Evolutionary conservation across 768 basidiomycete genomes (phyloP).

Genomic region (Pulveroboletus sp.): DNA sequence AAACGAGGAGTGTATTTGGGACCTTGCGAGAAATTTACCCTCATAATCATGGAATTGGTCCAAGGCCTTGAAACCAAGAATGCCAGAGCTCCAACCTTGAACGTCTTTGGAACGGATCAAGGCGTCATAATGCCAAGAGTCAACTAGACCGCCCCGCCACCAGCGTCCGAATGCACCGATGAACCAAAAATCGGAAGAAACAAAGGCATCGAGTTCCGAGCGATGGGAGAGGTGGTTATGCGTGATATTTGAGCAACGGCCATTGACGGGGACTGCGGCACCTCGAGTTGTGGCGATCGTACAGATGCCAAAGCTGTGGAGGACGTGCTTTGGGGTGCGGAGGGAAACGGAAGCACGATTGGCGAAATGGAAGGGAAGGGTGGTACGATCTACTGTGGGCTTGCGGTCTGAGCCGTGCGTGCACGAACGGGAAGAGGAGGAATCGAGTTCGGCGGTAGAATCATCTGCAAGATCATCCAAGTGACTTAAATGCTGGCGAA

Average conservation of each 20-base stretch:
- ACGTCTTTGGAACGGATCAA: slow-evolving; percentile 60
- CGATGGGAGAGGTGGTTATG: slow-evolving; percentile 23
- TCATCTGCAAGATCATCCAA: slow-evolving; percentile 68
- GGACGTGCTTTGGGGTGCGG: slow-evolving; percentile 85
- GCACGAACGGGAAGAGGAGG: slow-evolving; percentile 24
- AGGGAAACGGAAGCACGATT: slow-evolving; percentile 91
- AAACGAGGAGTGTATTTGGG: not conserved
- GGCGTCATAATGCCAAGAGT: slow-evolving; percentile 74
- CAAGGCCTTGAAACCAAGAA: slow-evolving; percentile 67
- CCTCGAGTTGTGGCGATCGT: slow-evolving; percentile 59
- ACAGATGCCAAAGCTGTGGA: slow-evolving; percentile 82
- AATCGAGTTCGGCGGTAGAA: slow-evolving; percentile 33
- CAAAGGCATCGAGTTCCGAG: slow-evolving; percentile 39
- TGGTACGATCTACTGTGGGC: slow-evolving; percentile 23
- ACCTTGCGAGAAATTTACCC: slow-evolving; percentile 39
- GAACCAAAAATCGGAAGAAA: slow-evolving; percentile 79
- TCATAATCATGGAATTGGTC: slow-evolving; percentile 66
- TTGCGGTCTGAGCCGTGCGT: slow-evolving; percentile 21
- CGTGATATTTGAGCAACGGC: slow-evolving; percentile 44
- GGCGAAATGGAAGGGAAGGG: slow-evolving; percentile 68
- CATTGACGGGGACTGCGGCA: slow-evolving; percentile 42
- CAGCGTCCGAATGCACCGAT: slow-evolving; percentile 87
- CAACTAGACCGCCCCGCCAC: slow-evolving; percentile 82
- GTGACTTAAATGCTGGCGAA: slow-evolving; percentile 87
- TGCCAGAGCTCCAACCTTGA: slow-evolving; percentile 73